Base-by-base conservation (phyloP, 2,329 filamentous ascomycete species). In the Lithohypha guttulata region DNA sequence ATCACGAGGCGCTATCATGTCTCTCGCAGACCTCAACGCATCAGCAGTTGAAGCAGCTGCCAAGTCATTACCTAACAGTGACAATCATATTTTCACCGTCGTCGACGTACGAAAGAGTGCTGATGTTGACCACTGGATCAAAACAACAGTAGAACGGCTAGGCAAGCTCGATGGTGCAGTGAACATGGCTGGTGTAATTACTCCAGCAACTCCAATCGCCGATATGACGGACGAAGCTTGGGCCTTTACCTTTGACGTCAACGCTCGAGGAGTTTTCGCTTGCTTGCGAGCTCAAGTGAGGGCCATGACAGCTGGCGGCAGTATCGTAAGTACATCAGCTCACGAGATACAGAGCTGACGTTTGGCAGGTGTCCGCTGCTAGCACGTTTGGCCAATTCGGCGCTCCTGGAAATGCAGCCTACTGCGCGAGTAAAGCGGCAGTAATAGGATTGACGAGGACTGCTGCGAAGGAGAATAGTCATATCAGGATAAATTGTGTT, bases 231-330 rank as follows among this genome's bases (percentile, higher is more conserved):
- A 66, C 14, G 56, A 62, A 1, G 56, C 63, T 15, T 71, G 63
- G 64, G 58, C 64, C 27, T 53, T 53, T 19, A 53, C 64, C 11
- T 51, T 70, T 38, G 48, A 52, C 2, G 62, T 71, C 7, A 71
- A 72, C 47, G 42, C 63, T 6, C 60, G 52, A 6, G 70, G 71
- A 4, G 53, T 67, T 19, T 68, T 73, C 54, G 64, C 70, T 34
- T 71, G 67, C 42, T 43, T 75, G 42, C 56, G 67, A 11, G 64
- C 66, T n/a, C 52, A 75, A 49, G 42, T 75, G 8, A 57, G 53
- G 10, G 58, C 60, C 15, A 64, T 72, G 40, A 39, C 31, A 29
- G 6, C 27, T 30, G 21, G 23, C 14, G 41, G 36, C 7, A 40
- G 41, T 35, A 43, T 43, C 36, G 41, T 43, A 21, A 39, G 35